Evolutionary conservation across 371 early-diverging fungal genomes (phyloP).

Genomic region (Haplosporangium sp.): DNA sequence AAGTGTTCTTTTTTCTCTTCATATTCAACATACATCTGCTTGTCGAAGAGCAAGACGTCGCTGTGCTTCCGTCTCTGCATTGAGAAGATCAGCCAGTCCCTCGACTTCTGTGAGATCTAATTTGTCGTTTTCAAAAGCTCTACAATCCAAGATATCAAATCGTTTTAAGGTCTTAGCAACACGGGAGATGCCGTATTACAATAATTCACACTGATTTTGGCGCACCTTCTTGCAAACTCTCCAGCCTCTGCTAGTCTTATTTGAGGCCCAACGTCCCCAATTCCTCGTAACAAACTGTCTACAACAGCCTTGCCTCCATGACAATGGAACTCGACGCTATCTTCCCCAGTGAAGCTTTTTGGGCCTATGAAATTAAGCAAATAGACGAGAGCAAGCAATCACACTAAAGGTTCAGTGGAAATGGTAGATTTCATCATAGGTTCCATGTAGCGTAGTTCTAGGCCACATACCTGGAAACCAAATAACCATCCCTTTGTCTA

Average conservation of each 20-base stretch:
- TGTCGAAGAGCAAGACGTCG: slow-evolving; percentile 77
- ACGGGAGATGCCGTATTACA: not conserved
- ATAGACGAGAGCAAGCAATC: not conserved
- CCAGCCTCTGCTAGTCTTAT: slow-evolving; percentile 83
- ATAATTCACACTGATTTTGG: not conserved
- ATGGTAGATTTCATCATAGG: not conserved
- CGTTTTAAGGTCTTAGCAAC: not conserved
- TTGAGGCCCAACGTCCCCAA: slow-evolving; percentile 56
- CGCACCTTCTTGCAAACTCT: slow-evolving; percentile 72
- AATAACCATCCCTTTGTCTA: slow-evolving; percentile 74
- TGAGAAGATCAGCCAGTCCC: slow-evolving; percentile 82
- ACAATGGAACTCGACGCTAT: slow-evolving; percentile 82
- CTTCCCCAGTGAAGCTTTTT: slow-evolving; percentile 84
- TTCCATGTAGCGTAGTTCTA: slow-evolving; percentile 1
- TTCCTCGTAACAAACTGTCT: slow-evolving; percentile 66
- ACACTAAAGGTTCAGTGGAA: not conserved
- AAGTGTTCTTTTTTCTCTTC: not conserved
- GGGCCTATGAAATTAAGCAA: slow-evolving; percentile 60
- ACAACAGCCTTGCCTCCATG: slow-evolving; percentile 86
- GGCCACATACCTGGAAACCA: slow-evolving; percentile 71
- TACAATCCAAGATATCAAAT: slow-evolving; percentile 12
- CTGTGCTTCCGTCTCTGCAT: slow-evolving; percentile 88
- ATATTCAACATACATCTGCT: slow-evolving; percentile 62
- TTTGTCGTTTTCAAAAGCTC: slow-evolving; percentile 84
- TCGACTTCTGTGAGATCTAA: slow-evolving; percentile 84